Evolutionary conservation across 2,329 filamentous ascomycete species (phyloP).

Genomic region (Pleurostoma richardsiae): DNA sequence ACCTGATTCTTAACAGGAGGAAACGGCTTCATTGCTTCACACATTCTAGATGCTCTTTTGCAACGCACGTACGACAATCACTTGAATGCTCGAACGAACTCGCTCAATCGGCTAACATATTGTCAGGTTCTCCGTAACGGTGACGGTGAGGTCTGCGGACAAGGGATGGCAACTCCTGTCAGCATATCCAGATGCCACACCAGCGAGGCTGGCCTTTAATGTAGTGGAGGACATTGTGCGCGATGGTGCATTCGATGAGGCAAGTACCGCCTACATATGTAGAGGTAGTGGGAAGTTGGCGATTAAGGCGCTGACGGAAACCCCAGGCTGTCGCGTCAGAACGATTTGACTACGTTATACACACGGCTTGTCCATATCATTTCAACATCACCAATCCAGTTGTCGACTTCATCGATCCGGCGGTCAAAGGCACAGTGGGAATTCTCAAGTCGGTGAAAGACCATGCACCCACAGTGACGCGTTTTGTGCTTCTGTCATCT

Average conservation of each 20-base stretch:
- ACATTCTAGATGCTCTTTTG: constrained; percentile 42
- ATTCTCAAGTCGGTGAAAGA: constrained; percentile 42
- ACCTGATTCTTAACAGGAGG: constrained; percentile 24
- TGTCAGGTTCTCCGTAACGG: constrained; percentile 34
- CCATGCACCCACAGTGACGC: constrained; percentile 48
- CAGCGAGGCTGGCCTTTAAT: constrained; percentile 30
- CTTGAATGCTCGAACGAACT: not conserved
- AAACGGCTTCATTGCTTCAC: constrained; percentile 49
- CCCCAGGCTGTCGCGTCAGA: not conserved
- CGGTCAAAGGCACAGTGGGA: constrained; percentile 45
- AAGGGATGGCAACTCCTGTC: constrained; percentile 39
- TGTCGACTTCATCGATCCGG: constrained; percentile 49
- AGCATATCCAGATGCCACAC: constrained; percentile 34
- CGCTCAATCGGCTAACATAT: constrained; percentile 24
- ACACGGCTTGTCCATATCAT: constrained; percentile 72
- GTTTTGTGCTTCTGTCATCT: constrained; percentile 52
- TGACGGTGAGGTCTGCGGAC: constrained; percentile 39
- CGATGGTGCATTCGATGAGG: constrained; percentile 59
- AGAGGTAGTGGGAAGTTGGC: no score
- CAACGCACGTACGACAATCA: constrained; percentile 24
- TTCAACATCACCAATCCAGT: constrained; percentile 51
- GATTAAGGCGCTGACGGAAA: no score
- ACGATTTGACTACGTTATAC: constrained; percentile 64
- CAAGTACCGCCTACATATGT: no score
- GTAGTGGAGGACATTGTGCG: constrained; percentile 70